phyloP scores from a whole-genome alignment of 306 rosid genomes.

The Prunus salicina region DNA sequence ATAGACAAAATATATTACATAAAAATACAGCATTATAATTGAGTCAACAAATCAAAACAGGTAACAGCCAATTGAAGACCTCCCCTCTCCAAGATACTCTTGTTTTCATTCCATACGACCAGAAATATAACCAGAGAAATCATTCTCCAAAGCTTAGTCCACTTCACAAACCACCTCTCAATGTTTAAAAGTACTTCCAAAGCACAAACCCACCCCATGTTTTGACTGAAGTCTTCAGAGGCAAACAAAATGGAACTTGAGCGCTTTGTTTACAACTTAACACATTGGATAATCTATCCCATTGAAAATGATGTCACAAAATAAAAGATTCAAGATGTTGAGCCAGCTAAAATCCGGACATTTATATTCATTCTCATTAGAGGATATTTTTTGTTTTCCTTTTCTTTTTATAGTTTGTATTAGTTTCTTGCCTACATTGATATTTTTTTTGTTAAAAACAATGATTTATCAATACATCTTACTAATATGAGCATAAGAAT shows the following conservation, averaged over 20 bases:
- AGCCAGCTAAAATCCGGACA: neutral
- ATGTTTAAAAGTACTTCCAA: neutral
- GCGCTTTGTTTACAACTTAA: neutral
- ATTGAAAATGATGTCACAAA: neutral
- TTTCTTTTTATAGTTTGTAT: neutral
- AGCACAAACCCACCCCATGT: neutral
- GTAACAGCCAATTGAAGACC: neutral
- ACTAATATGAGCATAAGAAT: neutral
- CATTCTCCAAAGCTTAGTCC: neutral
- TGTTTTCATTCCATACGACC: neutral
- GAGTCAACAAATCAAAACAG: neutral
- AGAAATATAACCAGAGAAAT: neutral
- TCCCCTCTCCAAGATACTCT: neutral
- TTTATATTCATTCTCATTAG: neutral
- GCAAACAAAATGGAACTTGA: neutral
- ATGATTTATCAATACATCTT: neutral
- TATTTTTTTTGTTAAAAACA: neutral
- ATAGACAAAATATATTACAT: constrained; percentile 3
- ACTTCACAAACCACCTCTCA: neutral
- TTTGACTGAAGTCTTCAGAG: neutral
- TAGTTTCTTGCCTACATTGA: neutral
- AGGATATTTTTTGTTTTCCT: neutral
- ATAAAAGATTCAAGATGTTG: neutral
- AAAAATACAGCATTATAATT: neutral
- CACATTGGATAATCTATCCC: neutral